These are phyloP conservation scores for Hyaloscypha variabilis DNA, from an alignment of 495 filamentous ascomycete genomes.

Conservation along the genomic window DNA sequence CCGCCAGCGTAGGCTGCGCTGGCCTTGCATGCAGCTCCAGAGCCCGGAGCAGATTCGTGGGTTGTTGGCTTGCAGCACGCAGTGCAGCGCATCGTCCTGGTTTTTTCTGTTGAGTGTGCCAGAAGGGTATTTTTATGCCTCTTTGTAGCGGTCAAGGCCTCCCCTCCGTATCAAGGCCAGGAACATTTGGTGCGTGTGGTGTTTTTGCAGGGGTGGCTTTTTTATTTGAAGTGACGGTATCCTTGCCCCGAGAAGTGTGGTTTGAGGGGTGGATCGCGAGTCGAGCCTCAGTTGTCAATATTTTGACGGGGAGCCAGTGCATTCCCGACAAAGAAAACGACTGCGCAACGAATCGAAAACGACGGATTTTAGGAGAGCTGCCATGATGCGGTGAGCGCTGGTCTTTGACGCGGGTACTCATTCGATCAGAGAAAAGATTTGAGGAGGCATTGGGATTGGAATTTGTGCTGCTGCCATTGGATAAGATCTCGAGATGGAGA, in stretches of 20 bases:
- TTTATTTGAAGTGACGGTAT: not conserved
- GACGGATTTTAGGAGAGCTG: not conserved
- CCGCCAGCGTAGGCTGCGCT: conserved; percentile 6
- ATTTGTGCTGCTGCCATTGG: not conserved
- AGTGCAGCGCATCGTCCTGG: conserved; percentile 2
- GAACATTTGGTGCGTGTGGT: too few relatives aligned
- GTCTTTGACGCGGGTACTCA: not conserved
- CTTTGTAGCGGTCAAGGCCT: not conserved
- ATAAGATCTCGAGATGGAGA: conserved; percentile 14
- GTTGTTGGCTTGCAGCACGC: not conserved
- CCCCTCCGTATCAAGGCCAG: too few relatives aligned
- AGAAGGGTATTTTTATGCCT: not conserved
- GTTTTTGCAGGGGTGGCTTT: not conserved
- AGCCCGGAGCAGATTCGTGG: not conserved
- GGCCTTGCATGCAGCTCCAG: conserved; percentile 13
- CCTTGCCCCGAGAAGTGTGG: not conserved
- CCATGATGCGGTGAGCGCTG: not conserved
- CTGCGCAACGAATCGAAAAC: conserved; percentile 8
- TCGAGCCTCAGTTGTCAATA: not conserved
- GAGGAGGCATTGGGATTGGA: not conserved
- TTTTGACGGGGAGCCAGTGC: not conserved
- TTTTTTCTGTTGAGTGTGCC: not conserved
- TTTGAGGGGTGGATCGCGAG: not conserved
- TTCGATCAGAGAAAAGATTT: not conserved
- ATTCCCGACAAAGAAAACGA: not conserved